phyloP scores from a whole-genome alignment of 1,284 basidiomycete species.

The Cryptococcus hybrid region DNA sequence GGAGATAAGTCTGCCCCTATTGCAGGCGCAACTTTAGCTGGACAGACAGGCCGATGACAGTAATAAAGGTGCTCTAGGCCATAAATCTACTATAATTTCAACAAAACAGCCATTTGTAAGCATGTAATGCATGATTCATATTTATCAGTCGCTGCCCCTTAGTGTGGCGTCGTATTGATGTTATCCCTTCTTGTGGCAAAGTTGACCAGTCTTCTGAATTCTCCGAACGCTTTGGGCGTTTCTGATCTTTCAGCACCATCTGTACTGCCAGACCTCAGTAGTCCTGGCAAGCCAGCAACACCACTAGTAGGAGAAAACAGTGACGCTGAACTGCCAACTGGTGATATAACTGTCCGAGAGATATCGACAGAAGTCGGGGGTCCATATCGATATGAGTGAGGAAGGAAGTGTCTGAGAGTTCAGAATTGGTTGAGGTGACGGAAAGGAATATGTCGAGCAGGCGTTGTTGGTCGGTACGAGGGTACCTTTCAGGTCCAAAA shows the following conservation, averaged over 20 bases:
- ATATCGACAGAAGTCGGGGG: constrained; percentile 16
- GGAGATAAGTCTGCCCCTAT: no score
- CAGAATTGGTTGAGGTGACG: constrained; percentile 81
- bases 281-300: constrained; percentile 14
- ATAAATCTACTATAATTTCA: no score
- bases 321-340: constrained; percentile 20
- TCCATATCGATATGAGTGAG: constrained; percentile 93
- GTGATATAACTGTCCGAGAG: constrained; percentile 18
- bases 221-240: constrained; percentile 75
- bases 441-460: constrained; percentile 88
- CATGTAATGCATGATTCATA: not conserved
- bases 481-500: constrained; percentile 92
- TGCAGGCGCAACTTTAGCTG: no score
- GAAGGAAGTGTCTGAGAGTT: constrained; percentile 84
- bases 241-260: constrained; percentile 51
- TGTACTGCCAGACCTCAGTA: constrained; percentile 21
- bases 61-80: no score
- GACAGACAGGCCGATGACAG: no score
- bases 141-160: not conserved
- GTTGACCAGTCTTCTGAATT: constrained; percentile 77
- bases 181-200: constrained; percentile 64
- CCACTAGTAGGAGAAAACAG: constrained; percentile 27
- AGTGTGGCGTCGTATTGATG: not conserved
- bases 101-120: not conserved
- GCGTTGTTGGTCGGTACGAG: constrained; percentile 78